These are phyloP conservation scores for Amylocystis lapponica DNA, from an alignment of 768 basidiomycete species.

Conservation along the genomic window DNA sequence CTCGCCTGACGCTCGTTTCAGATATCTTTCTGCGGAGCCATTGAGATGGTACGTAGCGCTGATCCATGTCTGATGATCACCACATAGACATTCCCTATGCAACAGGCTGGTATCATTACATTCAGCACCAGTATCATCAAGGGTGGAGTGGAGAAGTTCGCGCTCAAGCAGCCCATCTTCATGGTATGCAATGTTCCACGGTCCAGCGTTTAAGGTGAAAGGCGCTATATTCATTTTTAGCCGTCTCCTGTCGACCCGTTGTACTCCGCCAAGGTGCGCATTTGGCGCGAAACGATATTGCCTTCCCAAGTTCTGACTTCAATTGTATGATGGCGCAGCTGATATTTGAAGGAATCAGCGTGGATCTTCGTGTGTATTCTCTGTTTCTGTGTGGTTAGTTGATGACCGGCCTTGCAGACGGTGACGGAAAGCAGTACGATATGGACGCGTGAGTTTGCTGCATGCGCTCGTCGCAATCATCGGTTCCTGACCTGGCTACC, in stretches of 20 bases:
- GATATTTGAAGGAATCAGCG: constrained; percentile 71
- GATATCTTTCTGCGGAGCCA: constrained; percentile 73
- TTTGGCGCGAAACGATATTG: neutral
- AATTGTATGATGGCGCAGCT: constrained; percentile 31
- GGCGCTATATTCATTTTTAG: constrained; percentile 25
- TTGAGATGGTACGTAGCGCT: constrained; percentile 52
- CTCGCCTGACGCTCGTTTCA: constrained; percentile 15
- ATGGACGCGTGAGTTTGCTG: constrained; percentile 58
- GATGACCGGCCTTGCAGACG: constrained; percentile 35
- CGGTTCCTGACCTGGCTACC: neutral
- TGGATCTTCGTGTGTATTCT: constrained; percentile 51
- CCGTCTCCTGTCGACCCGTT: constrained; percentile 72
- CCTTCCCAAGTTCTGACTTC: neutral
- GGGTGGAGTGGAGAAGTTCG: constrained; percentile 68
- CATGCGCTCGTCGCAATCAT: neutral
- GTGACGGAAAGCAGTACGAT: constrained; percentile 68
- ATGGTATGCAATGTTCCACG: too few species aligned
- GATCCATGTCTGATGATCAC: neutral
- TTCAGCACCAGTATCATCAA: constrained; percentile 71
- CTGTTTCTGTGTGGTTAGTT: neutral
- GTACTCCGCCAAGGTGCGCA: constrained; percentile 59
- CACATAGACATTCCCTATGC: neutral
- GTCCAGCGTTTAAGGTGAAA: constrained; percentile 6
- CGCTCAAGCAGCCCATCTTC: constrained; percentile 70
- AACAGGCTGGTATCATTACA: constrained; percentile 64